Evolutionary conservation across 1,284 basidiomycete species (phyloP).

Genomic region (Athelia sp.): DNA sequence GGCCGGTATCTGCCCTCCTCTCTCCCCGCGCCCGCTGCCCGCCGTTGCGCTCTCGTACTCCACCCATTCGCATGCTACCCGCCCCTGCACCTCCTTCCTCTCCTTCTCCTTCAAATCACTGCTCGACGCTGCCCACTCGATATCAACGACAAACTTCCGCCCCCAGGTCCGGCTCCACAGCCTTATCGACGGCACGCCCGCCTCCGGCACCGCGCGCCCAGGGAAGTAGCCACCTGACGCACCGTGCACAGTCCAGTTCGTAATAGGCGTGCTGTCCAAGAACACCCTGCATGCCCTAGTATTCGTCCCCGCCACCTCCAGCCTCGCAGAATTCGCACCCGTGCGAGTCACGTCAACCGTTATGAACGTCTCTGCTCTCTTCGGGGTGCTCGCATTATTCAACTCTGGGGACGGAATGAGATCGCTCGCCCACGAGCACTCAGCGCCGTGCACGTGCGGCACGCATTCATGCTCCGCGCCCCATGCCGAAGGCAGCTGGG

Average conservation of each 20-base stretch:
- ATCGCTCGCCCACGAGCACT: neutral
- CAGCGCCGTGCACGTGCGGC: neutral
- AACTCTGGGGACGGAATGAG: neutral
- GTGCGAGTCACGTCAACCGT: conserved; percentile 27
- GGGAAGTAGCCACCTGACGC: conserved; percentile 29
- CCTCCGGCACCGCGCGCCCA: conserved; percentile 35
- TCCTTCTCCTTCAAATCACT: conserved; percentile 15
- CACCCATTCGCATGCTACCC: conserved; percentile 64
- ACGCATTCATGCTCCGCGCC: conserved; percentile 24
- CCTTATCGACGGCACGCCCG: conserved; percentile 40
- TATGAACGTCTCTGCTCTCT: conserved; percentile 23
- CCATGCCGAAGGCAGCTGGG: conserved; percentile 49
- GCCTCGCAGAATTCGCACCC: conserved; percentile 33
- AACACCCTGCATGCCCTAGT: conserved; percentile 61
- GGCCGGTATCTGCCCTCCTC: conserved; percentile 56
- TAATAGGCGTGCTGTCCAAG: conserved; percentile 46
- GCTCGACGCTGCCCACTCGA: conserved; percentile 30
- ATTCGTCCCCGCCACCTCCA: conserved; percentile 49
- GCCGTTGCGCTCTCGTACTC: conserved; percentile 59
- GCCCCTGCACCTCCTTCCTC: conserved; percentile 28
- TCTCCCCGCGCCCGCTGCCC: conserved; percentile 27
- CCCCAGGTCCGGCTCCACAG: conserved; percentile 74
- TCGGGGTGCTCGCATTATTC: neutral
- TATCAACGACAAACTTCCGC: conserved; percentile 49
- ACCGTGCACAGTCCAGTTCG: conserved; percentile 32